Percentiles rank a stretch among this genome's conserved stretches.
These are phyloP conservation scores for Novymonas esmeraldas DNA, from an alignment of 208 protist species.

Conservation along the genomic window DNA sequence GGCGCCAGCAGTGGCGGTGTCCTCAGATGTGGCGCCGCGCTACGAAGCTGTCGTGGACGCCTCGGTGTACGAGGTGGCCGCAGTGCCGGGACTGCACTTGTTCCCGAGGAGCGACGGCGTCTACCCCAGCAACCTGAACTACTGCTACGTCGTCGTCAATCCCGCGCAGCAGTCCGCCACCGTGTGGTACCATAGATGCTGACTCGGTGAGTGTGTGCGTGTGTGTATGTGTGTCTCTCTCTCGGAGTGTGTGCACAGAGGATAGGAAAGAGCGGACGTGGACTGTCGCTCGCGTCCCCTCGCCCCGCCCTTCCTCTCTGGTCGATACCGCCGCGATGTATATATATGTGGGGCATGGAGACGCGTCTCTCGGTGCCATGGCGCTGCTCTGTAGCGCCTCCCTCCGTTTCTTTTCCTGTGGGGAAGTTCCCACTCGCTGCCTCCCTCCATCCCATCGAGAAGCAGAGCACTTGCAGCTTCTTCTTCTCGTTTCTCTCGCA, in stretches of 20 bases:
- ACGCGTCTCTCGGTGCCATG: no score
- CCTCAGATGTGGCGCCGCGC: background rate
- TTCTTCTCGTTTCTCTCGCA: no score
- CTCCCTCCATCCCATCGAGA: no score
- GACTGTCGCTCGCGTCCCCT: background rate
- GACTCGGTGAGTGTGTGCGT: background rate
- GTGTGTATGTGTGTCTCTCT: background rate
- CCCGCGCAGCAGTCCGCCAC: constrained; percentile 37
- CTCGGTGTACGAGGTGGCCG: constrained; percentile 35
- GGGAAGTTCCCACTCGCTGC: no score
- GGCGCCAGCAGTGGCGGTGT: constrained; percentile 6
- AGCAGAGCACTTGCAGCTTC: no score
- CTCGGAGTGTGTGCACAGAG: background rate
- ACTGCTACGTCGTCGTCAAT: constrained; percentile 69
- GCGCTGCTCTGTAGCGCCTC: no score
- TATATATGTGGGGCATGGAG: no score
- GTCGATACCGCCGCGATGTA: no score
- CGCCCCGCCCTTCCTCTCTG: background rate
- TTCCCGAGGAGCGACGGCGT: constrained; percentile 42
- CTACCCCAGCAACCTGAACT: constrained; percentile 61
- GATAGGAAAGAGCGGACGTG: no score
- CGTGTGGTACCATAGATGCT: constrained; percentile 40
- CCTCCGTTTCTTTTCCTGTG: no score
- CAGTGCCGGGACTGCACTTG: constrained; percentile 23
- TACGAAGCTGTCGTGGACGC: constrained; percentile 31